Base-by-base conservation (phyloP, 2,329 filamentous ascomycete species). In the Phaeosphaeria sp. region DNA sequence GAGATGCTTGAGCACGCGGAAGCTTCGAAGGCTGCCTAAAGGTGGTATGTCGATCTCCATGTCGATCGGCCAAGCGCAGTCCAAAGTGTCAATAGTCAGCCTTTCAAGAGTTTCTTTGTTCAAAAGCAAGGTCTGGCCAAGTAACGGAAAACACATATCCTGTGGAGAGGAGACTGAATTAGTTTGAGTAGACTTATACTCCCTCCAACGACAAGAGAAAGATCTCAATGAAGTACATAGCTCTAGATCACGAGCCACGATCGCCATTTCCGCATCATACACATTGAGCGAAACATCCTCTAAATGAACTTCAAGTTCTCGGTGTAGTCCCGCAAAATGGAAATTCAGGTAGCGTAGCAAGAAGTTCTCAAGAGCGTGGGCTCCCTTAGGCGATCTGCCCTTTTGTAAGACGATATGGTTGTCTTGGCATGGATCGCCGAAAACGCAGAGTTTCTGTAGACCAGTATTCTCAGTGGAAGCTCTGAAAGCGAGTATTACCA, bases 21-120 rank as follows among this genome's bases (percentile, higher is more conserved):
- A 68, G 2, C 56, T 46, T 10, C 52, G 58, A 13, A 68, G 46
- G 39, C 46, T 63, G 15, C 64, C 63, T 6, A 67, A 50, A 0
- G 60, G 36, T 5, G 58, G 59, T 6, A 66, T 53, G 3, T 30
- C 39, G 33, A 43, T 33, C 1, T 61, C 52, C 18, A 66, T 55
- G 2, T 52, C 30, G 18, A 62, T 52, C 13, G 46, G 30, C 56
- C 58, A 66, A 3, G 51, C 41, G 10, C 55, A 59, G 1, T 65
- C 58, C 44, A 59, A 33, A 13, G 62, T 59, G 30, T 63, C 60
- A 13, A 65, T 46, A 3, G 49, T 39, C 9, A 66, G 48, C 2
- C 23, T 46, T 22, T 62, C 50, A 13, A 66, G 44, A 6, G 33
- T 33, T 7, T 39, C 10, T 20, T 52, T 22, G 25, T 56, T 56